Conservation (phyloP, 1,284 basidiomycete genomes). For the Anthracocystis panici-leucophaei region DNA sequence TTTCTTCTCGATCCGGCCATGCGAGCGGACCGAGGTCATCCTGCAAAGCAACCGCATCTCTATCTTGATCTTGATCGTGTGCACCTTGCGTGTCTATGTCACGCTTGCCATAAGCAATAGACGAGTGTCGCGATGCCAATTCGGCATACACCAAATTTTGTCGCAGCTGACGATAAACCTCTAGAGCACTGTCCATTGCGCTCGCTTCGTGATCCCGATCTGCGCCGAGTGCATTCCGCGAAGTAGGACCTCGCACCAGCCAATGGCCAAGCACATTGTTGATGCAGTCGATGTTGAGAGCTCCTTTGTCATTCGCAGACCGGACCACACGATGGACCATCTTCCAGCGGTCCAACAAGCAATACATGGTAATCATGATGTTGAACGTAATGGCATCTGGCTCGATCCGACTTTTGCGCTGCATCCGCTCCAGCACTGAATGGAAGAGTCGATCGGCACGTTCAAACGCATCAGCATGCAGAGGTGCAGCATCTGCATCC, state of each 20-base stretch:
- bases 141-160: conserved; percentile 36
- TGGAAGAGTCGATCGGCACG: conserved; percentile 44
- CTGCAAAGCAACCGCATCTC: background rate
- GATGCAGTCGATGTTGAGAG: conserved; percentile 30
- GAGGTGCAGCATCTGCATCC: conserved; percentile 28
- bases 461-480: conserved; percentile 23
- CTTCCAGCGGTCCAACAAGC: conserved; percentile 32
- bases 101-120: conserved; percentile 14
- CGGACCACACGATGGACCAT: conserved; percentile 20
- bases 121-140: conserved; percentile 13
- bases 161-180: conserved; percentile 44
- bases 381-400: conserved; percentile 45
- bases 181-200: conserved; percentile 15
- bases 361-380: conserved; percentile 53
- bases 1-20: conserved; percentile 28
- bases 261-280: conserved; percentile 35
- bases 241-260: conserved; percentile 16
- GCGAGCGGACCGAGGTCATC: conserved; percentile 8
- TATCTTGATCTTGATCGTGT: background rate
- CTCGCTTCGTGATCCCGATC: background rate
- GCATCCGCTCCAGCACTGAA: conserved; percentile 47
- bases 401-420: conserved; percentile 27
- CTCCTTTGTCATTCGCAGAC: conserved; percentile 5
- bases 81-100: background rate
- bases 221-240: background rate